Base-by-base conservation (phyloP, 164 flowering plant species). In the Amborella trichopoda region DNA sequence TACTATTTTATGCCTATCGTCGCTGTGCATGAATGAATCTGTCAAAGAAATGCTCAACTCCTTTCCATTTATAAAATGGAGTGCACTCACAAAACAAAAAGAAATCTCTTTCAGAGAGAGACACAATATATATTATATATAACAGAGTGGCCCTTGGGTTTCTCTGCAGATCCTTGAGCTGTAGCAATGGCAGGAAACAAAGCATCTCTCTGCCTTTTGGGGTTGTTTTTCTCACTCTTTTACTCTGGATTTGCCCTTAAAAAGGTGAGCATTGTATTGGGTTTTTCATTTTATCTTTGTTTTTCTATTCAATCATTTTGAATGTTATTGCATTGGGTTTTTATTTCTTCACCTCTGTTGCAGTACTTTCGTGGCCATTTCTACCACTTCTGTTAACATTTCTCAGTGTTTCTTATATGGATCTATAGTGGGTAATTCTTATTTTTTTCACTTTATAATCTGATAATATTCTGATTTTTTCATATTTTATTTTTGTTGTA, bases 161-260 rank as follows among this genome's bases (percentile, higher is more conserved):
- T n/a, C n/a, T n/a, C n/a, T n/a, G n/a, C n/a, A n/a, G n/a, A n/a
- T n/a, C n/a, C n/a, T n/a, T n/a, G n/a, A n/a, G n/a, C n/a, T n/a
- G n/a, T n/a, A n/a, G n/a, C n/a, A n/a, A n/a, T n/a, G n/a, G n/a
- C n/a, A n/a, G n/a, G n/a, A n/a, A n/a, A n/a, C n/a, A n/a, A n/a
- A n/a, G n/a, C n/a, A n/a, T n/a, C n/a, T n/a, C n/a, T n/a, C n/a
- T n/a, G n/a, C n/a, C n/a, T n/a, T n/a, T n/a, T n/a, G n/a, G n/a
- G n/a, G n/a, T n/a, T n/a, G n/a, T n/a, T n/a, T n/a, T n/a, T n/a
- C n/a, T n/a, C n/a, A n/a, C n/a, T n/a, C n/a, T n/a, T n/a, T n/a
- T n/a, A n/a, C n/a, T n/a, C 80, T 44, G 43, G 64, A 26, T 48
- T 60, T 62, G 73, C 81, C 21, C 23, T 23, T 26, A 51, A 68